Percentiles rank a stretch among this genome's conserved stretches.
phyloP scores from a whole-genome alignment of 768 basidiomycete genomes.

The Dentipellis sp. region DNA sequence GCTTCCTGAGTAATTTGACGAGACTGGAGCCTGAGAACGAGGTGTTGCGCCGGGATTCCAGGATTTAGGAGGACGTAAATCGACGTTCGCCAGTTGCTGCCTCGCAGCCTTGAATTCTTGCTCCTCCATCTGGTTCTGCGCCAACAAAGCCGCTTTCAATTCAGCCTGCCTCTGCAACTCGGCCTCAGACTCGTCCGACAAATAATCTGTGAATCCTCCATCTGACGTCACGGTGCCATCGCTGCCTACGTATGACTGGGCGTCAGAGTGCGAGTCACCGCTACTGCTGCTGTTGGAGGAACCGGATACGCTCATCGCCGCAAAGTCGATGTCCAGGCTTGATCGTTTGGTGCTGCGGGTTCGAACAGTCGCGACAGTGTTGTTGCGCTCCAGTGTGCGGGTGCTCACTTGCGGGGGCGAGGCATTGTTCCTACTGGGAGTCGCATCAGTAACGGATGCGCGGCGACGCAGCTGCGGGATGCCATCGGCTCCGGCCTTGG shows the following conservation, averaged over 20 bases:
- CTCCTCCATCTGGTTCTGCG: constrained; percentile 76
- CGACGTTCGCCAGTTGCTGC: constrained; percentile 66
- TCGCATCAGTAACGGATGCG: constrained; percentile 11
- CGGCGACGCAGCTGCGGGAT: constrained; percentile 13
- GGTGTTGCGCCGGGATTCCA: constrained; percentile 41
- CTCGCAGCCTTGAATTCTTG: constrained; percentile 74
- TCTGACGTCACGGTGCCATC: constrained; percentile 79
- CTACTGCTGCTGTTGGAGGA: constrained; percentile 34
- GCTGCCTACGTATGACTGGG: constrained; percentile 34
- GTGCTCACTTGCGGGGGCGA: neutral
- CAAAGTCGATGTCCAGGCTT: constrained; percentile 30
- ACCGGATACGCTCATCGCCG: constrained; percentile 28
- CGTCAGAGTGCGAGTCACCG: constrained; percentile 43
- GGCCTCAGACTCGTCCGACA: constrained; percentile 89
- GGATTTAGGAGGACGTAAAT: constrained; percentile 65
- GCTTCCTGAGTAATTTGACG: constrained; percentile 4
- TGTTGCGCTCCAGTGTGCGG: constrained; percentile 14
- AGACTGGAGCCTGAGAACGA: constrained; percentile 5
- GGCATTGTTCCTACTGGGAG: neutral
- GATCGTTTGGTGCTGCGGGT: constrained; percentile 10
- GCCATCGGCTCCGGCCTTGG: constrained; percentile 24
- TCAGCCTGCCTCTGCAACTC: constrained; percentile 84
- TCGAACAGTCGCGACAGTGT: constrained; percentile 12
- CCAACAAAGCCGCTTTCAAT: constrained; percentile 63
- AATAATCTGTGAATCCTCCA: constrained; percentile 82